Conservation (phyloP, 2,329 filamentous ascomycete genomes). For the Colletotrichum godetiae region DNA sequence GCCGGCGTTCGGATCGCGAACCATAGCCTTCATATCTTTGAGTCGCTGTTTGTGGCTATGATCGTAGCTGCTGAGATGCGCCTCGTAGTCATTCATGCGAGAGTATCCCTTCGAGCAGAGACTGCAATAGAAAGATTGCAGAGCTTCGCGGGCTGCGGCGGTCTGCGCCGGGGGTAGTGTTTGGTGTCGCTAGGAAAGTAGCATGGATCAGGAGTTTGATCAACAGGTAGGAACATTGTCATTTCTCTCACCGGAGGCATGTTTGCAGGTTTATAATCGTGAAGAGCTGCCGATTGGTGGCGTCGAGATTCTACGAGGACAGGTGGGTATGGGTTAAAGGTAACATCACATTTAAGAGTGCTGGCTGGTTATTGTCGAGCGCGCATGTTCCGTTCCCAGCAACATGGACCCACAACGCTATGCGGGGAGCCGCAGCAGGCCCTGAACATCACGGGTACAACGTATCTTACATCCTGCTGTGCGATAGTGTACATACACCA, state of each 20-base stretch:
- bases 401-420: background rate
- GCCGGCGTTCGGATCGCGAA: slow-evolving; percentile 75
- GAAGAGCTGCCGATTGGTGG: background rate
- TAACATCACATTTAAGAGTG: background rate
- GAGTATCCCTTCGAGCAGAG: slow-evolving; percentile 95
- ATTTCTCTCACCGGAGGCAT: slow-evolving; percentile 66
- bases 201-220: background rate
- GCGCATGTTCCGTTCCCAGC: background rate
- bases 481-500: too few species aligned
- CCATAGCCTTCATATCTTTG: slow-evolving; percentile 88
- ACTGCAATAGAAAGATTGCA: slow-evolving; percentile 84
- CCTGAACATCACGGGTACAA: background rate
- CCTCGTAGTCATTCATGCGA: slow-evolving; percentile 95
- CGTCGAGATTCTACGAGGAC: background rate
- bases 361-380: background rate
- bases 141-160: slow-evolving; percentile 76
- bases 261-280: slow-evolving; percentile 32
- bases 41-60: slow-evolving; percentile 93
- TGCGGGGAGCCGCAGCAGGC: background rate
- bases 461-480: too few species aligned
- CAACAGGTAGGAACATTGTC: slow-evolving; percentile 49
- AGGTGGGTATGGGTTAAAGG: background rate
- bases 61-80: slow-evolving; percentile 93
- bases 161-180: slow-evolving; percentile 70
- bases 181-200: slow-evolving; percentile 60